These are phyloP conservation scores for Pleurotus citrinopileatus DNA, from an alignment of 768 basidiomycete species.

Conservation along the genomic window DNA sequence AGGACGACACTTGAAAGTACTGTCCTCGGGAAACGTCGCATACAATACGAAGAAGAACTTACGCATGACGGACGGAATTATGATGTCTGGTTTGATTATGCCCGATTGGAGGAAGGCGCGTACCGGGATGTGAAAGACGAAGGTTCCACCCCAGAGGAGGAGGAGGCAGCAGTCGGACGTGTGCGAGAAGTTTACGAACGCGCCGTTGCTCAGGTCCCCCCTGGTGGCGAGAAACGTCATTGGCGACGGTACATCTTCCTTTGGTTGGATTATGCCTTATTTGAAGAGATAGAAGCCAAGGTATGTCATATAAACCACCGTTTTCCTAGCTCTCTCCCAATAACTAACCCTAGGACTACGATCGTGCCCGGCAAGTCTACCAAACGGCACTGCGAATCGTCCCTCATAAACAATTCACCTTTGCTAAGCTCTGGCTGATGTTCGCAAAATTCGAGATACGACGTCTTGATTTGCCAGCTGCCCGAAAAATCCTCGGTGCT, in stretches of 20 bases:
- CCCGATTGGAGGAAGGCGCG: conserved; percentile 89
- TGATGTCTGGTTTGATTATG: conserved; percentile 98
- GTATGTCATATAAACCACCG: conserved; percentile 33
- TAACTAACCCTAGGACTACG: conserved; percentile 59
- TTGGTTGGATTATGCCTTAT: conserved; percentile 94
- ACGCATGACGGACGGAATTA: conserved; percentile 91
- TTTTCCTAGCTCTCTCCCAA: conserved; percentile 2
- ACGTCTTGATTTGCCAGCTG: conserved; percentile 74
- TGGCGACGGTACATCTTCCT: conserved; percentile 90
- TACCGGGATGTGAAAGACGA: conserved; percentile 72
- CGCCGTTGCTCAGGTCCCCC: conserved; percentile 93
- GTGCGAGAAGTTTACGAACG: conserved; percentile 95
- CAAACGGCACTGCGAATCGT: conserved; percentile 85
- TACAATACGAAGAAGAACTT: conserved; percentile 97
- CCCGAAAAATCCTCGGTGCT: conserved; percentile 85
- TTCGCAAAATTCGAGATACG: conserved; percentile 93
- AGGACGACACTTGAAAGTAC: conserved; percentile 87
- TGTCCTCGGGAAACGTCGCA: conserved; percentile 94
- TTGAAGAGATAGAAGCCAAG: conserved; percentile 95
- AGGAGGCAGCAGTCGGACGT: conserved; percentile 55
- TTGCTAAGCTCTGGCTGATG: conserved; percentile 94
- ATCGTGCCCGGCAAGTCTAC: conserved; percentile 87
- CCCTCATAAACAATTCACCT: conserved; percentile 96
- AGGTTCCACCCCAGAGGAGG: conserved; percentile 69
- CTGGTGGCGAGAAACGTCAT: conserved; percentile 88